Evolutionary conservation across 139 green algal species (phyloP).

Genomic region (Eudorina sp.): DNA sequence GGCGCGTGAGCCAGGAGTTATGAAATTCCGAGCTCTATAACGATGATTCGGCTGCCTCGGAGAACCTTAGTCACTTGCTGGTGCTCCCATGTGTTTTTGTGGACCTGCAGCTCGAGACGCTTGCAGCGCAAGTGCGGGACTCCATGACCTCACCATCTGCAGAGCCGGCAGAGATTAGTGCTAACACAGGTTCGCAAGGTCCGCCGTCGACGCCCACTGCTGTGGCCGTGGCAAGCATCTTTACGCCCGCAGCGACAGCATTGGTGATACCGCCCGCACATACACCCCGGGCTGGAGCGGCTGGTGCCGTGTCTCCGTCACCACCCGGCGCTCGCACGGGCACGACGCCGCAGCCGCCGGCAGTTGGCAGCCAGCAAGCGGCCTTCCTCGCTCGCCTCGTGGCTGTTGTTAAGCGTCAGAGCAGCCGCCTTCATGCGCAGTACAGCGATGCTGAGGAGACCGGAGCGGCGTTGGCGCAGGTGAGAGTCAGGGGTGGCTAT

Average conservation of each 20-base stretch:
- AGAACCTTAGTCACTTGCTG: too few species aligned
- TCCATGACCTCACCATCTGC: not conserved
- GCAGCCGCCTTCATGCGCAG: constrained; percentile 46
- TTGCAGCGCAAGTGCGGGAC: constrained; percentile 14
- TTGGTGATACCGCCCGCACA: not conserved
- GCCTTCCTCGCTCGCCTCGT: constrained; percentile 52
- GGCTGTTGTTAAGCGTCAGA: constrained; percentile 55
- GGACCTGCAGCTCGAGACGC: not conserved
- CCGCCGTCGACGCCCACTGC: not conserved
- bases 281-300: constrained; percentile 1
- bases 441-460: constrained; percentile 53
- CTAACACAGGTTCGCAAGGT: not conserved
- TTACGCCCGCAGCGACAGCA: constrained; percentile 14
- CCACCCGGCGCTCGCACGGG: not conserved
- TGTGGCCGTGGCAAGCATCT: constrained; percentile 20
- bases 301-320: not conserved
- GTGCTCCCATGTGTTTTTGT: not conserved
- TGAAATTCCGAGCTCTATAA: too few species aligned
- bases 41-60: too few species aligned
- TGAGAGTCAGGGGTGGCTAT: too few species aligned
- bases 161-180: not conserved
- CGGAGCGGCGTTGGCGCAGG: constrained; percentile 42
- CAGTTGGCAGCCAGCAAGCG: not conserved
- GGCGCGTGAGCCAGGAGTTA: too few species aligned
- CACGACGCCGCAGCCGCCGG: not conserved